Percentiles rank a stretch among this genome's conserved stretches.
phyloP scores from a whole-genome alignment of 345 rosid genomes.

The Gossypium longicalyx region DNA sequence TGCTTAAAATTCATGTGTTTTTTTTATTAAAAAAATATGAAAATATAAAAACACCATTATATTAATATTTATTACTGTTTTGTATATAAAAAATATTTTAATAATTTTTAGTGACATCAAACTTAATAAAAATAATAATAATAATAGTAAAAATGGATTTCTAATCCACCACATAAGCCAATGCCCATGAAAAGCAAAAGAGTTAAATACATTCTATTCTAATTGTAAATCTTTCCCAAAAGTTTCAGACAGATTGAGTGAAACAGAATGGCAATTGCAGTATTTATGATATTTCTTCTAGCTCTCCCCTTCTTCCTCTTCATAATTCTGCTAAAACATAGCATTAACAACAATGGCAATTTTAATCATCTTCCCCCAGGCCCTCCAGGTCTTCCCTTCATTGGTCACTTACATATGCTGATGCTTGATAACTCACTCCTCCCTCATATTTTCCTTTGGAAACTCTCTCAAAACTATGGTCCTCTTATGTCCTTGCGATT shows the following conservation, averaged over 20 bases:
- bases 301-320: background rate
- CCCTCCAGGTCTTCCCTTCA: constrained; percentile 28
- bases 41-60: too few relatives aligned
- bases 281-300: background rate
- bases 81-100: too few relatives aligned
- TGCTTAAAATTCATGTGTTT: too few relatives aligned
- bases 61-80: too few relatives aligned
- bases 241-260: background rate
- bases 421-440: constrained; percentile 1
- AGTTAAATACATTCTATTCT: background rate
- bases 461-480: constrained; percentile 29
- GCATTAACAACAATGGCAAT: background rate
- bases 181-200: too few relatives aligned
- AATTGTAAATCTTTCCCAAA: too few relatives aligned
- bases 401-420: constrained; percentile 32
- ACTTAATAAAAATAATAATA: too few relatives aligned
- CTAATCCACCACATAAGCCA: too few relatives aligned
- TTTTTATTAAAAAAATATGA: too few relatives aligned
- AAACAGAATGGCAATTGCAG: background rate
- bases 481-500: constrained; percentile 30
- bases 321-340: background rate
- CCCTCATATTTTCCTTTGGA: constrained; percentile 11
- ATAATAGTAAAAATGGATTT: too few relatives aligned
- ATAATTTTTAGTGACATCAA: too few relatives aligned
- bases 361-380: constrained; percentile 27